A percentile compares a stretch with the other conserved stretches of the same genome.
Evolutionary conservation across 305 asterid species (phyloP).

Genomic region (Fraxinus dipetala): DNA sequence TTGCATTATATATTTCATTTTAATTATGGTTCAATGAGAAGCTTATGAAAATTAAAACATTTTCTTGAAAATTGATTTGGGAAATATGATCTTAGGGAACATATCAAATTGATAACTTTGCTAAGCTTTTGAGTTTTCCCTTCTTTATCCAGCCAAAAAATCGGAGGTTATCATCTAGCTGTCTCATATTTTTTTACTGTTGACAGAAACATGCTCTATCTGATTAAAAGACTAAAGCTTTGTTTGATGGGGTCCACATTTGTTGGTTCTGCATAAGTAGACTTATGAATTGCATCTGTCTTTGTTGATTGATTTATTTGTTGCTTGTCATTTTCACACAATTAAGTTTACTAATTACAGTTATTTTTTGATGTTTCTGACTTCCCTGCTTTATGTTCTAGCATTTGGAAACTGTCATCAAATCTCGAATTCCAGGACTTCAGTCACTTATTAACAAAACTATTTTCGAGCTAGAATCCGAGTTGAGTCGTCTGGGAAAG

Average conservation of each 20-base stretch:
- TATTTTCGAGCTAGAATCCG: constrained; percentile 67
- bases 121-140: constrained; percentile 1
- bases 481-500: constrained; percentile 69
- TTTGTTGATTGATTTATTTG: constrained; percentile 5
- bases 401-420: constrained; percentile 83
- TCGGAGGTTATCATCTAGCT: neutral
- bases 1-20: constrained; percentile 9
- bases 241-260: neutral
- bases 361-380: constrained; percentile 11
- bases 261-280: neutral
- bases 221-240: neutral
- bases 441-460: constrained; percentile 80
- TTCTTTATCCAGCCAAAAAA: neutral
- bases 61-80: neutral
- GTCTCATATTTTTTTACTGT: neutral
- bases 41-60: neutral
- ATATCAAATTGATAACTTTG: neutral
- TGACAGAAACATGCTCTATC: neutral
- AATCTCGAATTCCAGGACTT: constrained; percentile 78
- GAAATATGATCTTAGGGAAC: neutral
- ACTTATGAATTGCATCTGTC: neutral
- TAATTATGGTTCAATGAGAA: constrained; percentile 7
- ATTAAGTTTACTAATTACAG: constrained; percentile 6
- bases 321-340: neutral
- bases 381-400: constrained; percentile 29